phyloP scores from a whole-genome alignment of 352 stramenopile genomes.

The Elongisporangium undulatum region DNA sequence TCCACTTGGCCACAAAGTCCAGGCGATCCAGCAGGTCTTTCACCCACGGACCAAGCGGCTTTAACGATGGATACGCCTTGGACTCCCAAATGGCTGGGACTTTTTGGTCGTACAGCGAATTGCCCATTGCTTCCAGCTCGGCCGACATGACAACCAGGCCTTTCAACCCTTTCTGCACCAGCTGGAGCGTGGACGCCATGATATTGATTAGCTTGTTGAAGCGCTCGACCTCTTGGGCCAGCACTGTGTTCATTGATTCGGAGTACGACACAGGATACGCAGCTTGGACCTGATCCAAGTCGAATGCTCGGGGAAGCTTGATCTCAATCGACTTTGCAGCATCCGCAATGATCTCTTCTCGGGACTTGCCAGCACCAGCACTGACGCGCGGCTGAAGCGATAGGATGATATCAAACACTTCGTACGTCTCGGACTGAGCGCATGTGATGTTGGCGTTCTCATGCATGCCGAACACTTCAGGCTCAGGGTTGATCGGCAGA shows the following conservation, averaged over 20 bases:
- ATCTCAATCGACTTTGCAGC: constrained; percentile 66
- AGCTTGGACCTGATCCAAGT: constrained; percentile 72
- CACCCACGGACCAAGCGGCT: constrained; percentile 85
- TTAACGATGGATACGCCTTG: constrained; percentile 89
- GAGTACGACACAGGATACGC: constrained; percentile 89
- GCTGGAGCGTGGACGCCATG: constrained; percentile 61
- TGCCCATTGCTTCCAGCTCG: constrained; percentile 84
- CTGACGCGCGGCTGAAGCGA: constrained; percentile 76
- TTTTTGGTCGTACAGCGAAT: constrained; percentile 85
- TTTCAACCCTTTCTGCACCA: constrained; percentile 69
- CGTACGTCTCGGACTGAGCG: constrained; percentile 85
- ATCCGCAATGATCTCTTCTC: constrained; percentile 76
- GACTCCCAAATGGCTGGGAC: constrained; percentile 85
- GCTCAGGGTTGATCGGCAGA: constrained; percentile 87
- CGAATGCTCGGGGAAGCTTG: constrained; percentile 57
- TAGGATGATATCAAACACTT: constrained; percentile 84
- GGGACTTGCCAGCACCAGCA: constrained; percentile 56
- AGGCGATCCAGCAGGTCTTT: constrained; percentile 82
- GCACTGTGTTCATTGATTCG: constrained; percentile 95
- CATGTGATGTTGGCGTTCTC: constrained; percentile 94
- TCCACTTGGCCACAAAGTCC: constrained; percentile 67
- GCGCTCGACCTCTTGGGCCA: constrained; percentile 84
- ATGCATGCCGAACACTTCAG: constrained; percentile 94
- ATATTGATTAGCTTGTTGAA: constrained; percentile 78
- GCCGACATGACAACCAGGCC: constrained; percentile 84